These are phyloP conservation scores for Pinus tabuliformis DNA, from an alignment of 75 land plant species.

Conservation along the genomic window DNA sequence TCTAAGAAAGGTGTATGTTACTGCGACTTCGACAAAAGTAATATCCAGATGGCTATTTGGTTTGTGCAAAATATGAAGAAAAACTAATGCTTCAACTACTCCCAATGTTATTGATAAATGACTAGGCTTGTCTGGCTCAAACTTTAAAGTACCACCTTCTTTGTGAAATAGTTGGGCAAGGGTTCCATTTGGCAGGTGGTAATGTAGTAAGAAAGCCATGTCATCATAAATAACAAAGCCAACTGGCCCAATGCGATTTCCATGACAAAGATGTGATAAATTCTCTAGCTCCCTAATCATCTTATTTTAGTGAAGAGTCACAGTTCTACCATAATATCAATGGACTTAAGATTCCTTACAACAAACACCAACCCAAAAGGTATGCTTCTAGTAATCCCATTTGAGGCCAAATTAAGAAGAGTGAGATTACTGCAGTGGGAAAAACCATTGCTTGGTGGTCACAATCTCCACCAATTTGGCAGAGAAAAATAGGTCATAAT, in stretches of 20 bases:
- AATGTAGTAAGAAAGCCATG: slow-evolving; percentile 60
- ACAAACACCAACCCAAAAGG: slow-evolving; percentile 72
- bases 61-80: slow-evolving; percentile 58
- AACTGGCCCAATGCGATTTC: slow-evolving; percentile 58
- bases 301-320: slow-evolving; percentile 62
- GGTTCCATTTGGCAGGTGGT: slow-evolving; percentile 66
- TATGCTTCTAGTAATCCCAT: slow-evolving; percentile 52
- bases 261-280: slow-evolving; percentile 57
- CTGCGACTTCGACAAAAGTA: slow-evolving; percentile 35
- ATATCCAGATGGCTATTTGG: slow-evolving; percentile 82
- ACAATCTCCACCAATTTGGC: too few species aligned
- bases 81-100: slow-evolving; percentile 75
- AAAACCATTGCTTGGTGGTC: slow-evolving; percentile 5
- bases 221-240: slow-evolving; percentile 77
- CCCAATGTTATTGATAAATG: slow-evolving; percentile 69
- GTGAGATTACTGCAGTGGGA: slow-evolving; percentile 64
- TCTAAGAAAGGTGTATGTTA: slow-evolving; percentile 15
- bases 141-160: slow-evolving; percentile 14
- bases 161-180: slow-evolving; percentile 65
- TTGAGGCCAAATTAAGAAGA: slow-evolving; percentile 65
- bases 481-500: too few species aligned
- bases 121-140: slow-evolving; percentile 53
- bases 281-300: slow-evolving; percentile 79
- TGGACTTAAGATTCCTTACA: slow-evolving; percentile 64
- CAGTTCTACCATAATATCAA: slow-evolving; percentile 34